A percentile compares a stretch with the other conserved stretches of the same genome.
Conservation (phyloP, 2,329 filamentous ascomycete genomes). For the Neospermospora avenae region DNA sequence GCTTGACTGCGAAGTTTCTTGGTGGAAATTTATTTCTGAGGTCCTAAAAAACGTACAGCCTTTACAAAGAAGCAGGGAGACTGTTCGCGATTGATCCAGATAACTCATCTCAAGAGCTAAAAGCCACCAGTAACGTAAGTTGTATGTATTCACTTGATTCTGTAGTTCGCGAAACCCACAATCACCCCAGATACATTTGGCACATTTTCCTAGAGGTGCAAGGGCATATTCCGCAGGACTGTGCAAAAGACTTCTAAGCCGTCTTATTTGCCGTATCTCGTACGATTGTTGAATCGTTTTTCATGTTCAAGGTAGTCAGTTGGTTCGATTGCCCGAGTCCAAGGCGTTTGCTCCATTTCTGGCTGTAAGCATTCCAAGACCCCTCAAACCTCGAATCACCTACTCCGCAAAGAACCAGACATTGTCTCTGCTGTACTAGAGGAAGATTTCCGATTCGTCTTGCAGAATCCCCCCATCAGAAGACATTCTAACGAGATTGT, state of each 20-base stretch:
- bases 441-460: constrained; percentile 23
- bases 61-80: background rate
- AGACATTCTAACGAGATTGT: background rate
- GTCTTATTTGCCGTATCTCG: constrained; percentile 3
- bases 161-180: too few species aligned
- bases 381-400: constrained; percentile 1
- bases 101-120: background rate
- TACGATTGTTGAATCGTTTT: constrained; percentile 11
- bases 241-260: constrained; percentile 12
- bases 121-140: background rate
- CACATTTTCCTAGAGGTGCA: constrained; percentile 5
- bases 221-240: constrained; percentile 12
- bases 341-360: constrained; percentile 4
- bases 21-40: constrained; percentile 6
- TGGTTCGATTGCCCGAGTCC: constrained; percentile 22
- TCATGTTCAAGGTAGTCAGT: background rate
- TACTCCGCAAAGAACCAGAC: constrained; percentile 27
- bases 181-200: too few species aligned
- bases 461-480: background rate
- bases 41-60: background rate
- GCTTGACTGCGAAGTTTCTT: background rate
- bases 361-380: background rate
- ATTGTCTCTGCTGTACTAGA: constrained; percentile 4
- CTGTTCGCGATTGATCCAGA: background rate
- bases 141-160: background rate